Conservation (phyloP, 805 yeast species). For the Wickerhamiella qilinensis region DNA sequence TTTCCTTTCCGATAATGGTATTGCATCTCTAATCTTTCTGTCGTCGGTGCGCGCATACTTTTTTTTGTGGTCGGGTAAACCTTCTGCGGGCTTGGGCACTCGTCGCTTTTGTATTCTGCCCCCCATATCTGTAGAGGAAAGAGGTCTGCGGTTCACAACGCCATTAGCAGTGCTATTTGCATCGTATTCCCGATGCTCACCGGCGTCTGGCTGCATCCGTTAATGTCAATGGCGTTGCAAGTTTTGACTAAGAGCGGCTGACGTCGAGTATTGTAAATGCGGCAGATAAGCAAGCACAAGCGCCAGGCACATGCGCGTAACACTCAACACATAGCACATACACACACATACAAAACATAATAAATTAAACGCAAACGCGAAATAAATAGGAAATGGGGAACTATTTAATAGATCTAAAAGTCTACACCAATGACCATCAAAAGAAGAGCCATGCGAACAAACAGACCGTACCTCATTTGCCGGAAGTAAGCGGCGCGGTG, state of each 20-base stretch:
- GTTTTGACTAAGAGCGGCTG: not conserved
- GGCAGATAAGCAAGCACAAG: not conserved
- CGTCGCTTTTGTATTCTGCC: constrained; percentile 1
- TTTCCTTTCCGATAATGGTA: constrained; percentile 18
- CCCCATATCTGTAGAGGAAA: too few species aligned
- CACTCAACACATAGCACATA: constrained; percentile 5
- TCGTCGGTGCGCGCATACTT: too few species aligned
- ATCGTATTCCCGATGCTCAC: not conserved
- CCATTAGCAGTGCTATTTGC: too few species aligned
- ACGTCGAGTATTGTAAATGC: not conserved
- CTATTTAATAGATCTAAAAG: constrained; percentile 25
- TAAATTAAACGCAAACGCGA: constrained; percentile 1
- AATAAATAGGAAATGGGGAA: constrained; percentile 3
- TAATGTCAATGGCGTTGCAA: too few species aligned
- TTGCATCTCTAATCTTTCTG: too few species aligned
- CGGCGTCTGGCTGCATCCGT: too few species aligned
- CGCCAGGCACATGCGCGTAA: not conserved
- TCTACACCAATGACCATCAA: constrained; percentile 98
- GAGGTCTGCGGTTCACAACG: too few species aligned
- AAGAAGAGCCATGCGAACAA: constrained; percentile 94
- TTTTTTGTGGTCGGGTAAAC: not conserved
- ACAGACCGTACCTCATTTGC: constrained; percentile 97
- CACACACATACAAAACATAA: constrained; percentile 7
- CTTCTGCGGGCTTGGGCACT: not conserved
- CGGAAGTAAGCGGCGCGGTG: constrained; percentile 99